Evolutionary conservation across 805 yeast genomes (phyloP).

Genomic region (Yarrowia divulgata): DNA sequence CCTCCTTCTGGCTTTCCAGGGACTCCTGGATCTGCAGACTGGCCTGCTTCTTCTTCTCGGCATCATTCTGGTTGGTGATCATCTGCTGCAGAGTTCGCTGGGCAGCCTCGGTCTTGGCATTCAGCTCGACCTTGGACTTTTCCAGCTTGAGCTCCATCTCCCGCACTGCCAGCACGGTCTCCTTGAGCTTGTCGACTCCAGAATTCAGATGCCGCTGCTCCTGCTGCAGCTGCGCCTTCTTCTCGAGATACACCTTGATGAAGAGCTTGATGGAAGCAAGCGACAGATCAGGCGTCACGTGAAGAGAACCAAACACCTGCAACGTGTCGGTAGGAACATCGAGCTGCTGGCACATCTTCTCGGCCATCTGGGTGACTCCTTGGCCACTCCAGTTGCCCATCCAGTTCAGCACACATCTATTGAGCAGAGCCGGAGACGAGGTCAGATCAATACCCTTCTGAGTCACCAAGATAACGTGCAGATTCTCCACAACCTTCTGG

Average conservation of each 20-base stretch:
- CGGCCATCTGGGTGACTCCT: slow-evolving; percentile 61
- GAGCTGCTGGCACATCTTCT: slow-evolving; percentile 52
- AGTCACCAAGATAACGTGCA: slow-evolving; percentile 74
- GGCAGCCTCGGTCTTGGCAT: slow-evolving; percentile 71
- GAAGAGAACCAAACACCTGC: slow-evolving; percentile 58
- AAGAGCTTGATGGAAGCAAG: slow-evolving; percentile 51
- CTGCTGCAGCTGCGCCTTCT: slow-evolving; percentile 62
- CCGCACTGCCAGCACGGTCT: slow-evolving; percentile 76
- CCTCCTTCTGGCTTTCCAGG: slow-evolving; percentile 68
- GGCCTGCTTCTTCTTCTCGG: slow-evolving; percentile 88
- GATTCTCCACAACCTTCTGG: slow-evolving; percentile 66
- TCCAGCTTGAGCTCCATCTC: slow-evolving; percentile 63
- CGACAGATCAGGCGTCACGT: slow-evolving; percentile 46
- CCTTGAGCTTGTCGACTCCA: slow-evolving; percentile 78
- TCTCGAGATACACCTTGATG: slow-evolving; percentile 53
- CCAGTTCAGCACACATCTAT: slow-evolving; percentile 88
- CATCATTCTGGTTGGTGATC: slow-evolving; percentile 86
- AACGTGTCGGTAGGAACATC: slow-evolving; percentile 60
- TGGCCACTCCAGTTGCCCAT: slow-evolving; percentile 79
- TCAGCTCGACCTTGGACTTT: slow-evolving; percentile 59
- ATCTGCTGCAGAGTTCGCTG: slow-evolving; percentile 72
- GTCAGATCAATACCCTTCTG: slow-evolving; percentile 44
- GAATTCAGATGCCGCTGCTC: slow-evolving; percentile 72
- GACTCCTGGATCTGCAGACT: slow-evolving; percentile 77
- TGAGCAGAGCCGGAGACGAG: slow-evolving; percentile 86